These are phyloP conservation scores for Brassica balearica DNA, from an alignment of 441 rosid genomes.

Conservation along the genomic window DNA sequence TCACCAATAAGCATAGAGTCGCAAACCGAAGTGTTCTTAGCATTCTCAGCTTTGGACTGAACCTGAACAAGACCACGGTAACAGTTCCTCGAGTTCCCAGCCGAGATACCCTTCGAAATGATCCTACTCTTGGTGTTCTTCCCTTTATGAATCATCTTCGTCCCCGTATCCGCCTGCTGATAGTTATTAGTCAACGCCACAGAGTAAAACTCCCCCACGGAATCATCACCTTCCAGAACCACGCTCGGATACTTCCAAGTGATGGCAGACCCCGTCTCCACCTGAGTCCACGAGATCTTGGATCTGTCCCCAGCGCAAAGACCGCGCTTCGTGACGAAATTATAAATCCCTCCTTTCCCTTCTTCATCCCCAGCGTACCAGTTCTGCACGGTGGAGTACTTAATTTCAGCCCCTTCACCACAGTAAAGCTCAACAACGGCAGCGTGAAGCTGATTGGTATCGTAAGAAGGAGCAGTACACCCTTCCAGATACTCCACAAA, in stretches of 20 bases:
- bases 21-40: slow-evolving; percentile 86
- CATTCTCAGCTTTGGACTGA: slow-evolving; percentile 89
- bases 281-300: slow-evolving; percentile 98
- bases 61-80: slow-evolving; percentile 96
- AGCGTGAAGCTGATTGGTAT: slow-evolving; percentile 90
- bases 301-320: slow-evolving; percentile 80
- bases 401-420: slow-evolving; percentile 80
- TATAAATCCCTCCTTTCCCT: slow-evolving; percentile 90
- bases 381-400: slow-evolving; percentile 90
- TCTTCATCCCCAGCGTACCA: slow-evolving; percentile 96
- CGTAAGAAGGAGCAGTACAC: slow-evolving; percentile 93
- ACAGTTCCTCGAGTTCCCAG: slow-evolving; percentile 82
- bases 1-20: slow-evolving; percentile 98
- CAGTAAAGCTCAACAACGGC: slow-evolving; percentile 95
- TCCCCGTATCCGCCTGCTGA: slow-evolving; percentile 98
- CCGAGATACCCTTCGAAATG: slow-evolving; percentile 95
- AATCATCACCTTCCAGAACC: slow-evolving; percentile 86
- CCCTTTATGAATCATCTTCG: slow-evolving; percentile 97
- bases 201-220: slow-evolving; percentile 91
- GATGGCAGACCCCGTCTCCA: slow-evolving; percentile 93
- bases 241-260: slow-evolving; percentile 99
- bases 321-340: slow-evolving; percentile 94
- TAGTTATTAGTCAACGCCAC: slow-evolving; percentile 89
- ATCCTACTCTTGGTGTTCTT: slow-evolving; percentile 87
- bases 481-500: slow-evolving; percentile 97